These are phyloP conservation scores for Neofusicoccum sp. DNA, from an alignment of 2,329 filamentous ascomycete species.

Conservation along the genomic window DNA sequence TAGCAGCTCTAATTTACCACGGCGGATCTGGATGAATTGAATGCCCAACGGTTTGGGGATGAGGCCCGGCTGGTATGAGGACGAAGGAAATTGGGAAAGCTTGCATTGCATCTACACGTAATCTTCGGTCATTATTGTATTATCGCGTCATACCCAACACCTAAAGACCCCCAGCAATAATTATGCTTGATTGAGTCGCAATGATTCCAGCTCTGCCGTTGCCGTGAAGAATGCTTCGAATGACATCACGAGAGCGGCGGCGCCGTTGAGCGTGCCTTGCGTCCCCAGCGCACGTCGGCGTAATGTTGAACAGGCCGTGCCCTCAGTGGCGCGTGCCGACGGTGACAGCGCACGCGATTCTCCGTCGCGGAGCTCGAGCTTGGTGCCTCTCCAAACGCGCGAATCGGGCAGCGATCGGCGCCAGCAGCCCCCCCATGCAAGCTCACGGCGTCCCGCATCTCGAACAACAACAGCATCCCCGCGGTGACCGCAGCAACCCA, in stretches of 20 bases:
- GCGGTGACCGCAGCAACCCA: background rate
- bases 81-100: constrained; percentile 8
- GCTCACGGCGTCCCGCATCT: constrained; percentile 13
- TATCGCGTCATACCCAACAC: background rate
- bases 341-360: background rate
- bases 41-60: background rate
- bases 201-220: background rate
- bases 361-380: constrained; percentile 7
- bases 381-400: background rate
- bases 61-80: background rate
- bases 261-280: background rate
- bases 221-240: background rate
- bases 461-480: constrained; percentile 13
- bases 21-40: background rate
- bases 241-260: background rate
- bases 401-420: constrained; percentile 5
- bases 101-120: background rate
- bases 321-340: background rate
- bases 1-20: constrained; percentile 22
- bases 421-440: constrained; percentile 13
- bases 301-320: background rate
- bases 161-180: background rate
- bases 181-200: background rate
- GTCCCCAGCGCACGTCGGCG: background rate
- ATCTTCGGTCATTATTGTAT: background rate